phyloP scores from a whole-genome alignment of 2,329 filamentous ascomycete species.

The Neonectria coccinea region DNA sequence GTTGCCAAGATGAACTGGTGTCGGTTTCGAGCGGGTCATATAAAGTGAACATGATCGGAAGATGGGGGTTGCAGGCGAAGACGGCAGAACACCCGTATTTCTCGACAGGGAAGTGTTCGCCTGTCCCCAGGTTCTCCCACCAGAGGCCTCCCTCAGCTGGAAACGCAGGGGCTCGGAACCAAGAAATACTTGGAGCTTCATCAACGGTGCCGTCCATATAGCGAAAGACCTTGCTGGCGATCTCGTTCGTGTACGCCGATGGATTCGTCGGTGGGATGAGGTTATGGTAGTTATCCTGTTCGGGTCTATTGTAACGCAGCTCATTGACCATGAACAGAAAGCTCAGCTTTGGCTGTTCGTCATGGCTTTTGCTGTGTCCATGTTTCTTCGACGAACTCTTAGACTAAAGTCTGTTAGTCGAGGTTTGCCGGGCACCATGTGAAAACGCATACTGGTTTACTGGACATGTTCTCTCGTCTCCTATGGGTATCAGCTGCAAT shows the following conservation, averaged over 20 bases:
- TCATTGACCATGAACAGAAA: conserved; percentile 58
- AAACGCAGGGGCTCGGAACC: conserved; percentile 28
- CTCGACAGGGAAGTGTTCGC: background rate
- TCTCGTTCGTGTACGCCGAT: conserved; percentile 44
- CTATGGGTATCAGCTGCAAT: background rate
- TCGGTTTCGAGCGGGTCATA: conserved; percentile 33
- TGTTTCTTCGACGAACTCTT: conserved; percentile 20
- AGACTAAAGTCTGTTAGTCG: conserved; percentile 24
- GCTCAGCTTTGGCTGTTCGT: conserved; percentile 29
- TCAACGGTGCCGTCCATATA: conserved; percentile 49
- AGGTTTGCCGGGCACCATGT: background rate
- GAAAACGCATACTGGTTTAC: conserved; percentile 24
- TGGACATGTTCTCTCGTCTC: conserved; percentile 12
- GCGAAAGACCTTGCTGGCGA: conserved; percentile 50
- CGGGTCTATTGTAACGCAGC: conserved; percentile 39
- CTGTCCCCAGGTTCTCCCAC: conserved; percentile 11
- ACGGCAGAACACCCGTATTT: conserved; percentile 47
- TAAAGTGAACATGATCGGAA: conserved; percentile 50
- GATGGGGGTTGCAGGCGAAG: conserved; percentile 52
- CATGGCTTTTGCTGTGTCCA: conserved; percentile 22
- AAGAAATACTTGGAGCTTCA: conserved; percentile 37
- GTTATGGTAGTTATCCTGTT: conserved; percentile 37
- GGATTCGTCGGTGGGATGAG: conserved; percentile 45
- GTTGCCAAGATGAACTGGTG: conserved; percentile 39
- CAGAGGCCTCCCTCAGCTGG: conserved; percentile 17